Base-by-base conservation (phyloP, 140 eudicot species). In the Stevia rebaudiana region DNA sequence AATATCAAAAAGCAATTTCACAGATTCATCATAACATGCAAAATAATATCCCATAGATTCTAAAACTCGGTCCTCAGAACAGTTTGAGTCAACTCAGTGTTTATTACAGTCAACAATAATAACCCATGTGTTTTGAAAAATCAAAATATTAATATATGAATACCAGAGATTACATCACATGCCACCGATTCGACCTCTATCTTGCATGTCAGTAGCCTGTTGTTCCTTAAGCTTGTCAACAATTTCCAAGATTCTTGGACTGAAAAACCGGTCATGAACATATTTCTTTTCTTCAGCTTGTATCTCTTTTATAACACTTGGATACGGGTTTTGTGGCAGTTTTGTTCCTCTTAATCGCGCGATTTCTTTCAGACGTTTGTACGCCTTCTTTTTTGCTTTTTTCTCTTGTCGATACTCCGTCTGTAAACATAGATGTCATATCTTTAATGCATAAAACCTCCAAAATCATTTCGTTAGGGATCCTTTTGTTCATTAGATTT, bases 251-350 rank as follows among this genome's bases (percentile, higher is more conserved):
- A 76, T 73, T 59, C 72, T 61, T 13, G 81, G 94, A 84, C 82
- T 69, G 58, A 60, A 50, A 76, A 86, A 90, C 24, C 95, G 97
- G 42, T 78, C 97, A 31, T 71, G 82, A 33, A 90, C 81, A 54
- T 73, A 82, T 68, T 66, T 76, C 77, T 79, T 78, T 67, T 87
- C 95, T 75, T 90, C 94, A 9, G 94, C 97, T 53, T 90, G 95
- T 63, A 90, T 87, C 77, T 84, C 86, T 76, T 85, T 91, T 33
- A 87, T 65, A 75, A 89, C 95, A 78, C 96, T 82, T 3, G 86
- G 85, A 66, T 84, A 91, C 39, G 96, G 98, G 74, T 84, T 87
- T 57, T 90, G 87, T 49, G 96, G 95, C 28, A 84, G 89, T 60
- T 62, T 81, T 46, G 85, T 91, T 19, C 87, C 98, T 79, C 81